A percentile compares a stretch with the other conserved stretches of the same genome.
These are phyloP conservation scores for Macadamia tetraphylla DNA, from an alignment of 164 flowering plant species.

Conservation along the genomic window DNA sequence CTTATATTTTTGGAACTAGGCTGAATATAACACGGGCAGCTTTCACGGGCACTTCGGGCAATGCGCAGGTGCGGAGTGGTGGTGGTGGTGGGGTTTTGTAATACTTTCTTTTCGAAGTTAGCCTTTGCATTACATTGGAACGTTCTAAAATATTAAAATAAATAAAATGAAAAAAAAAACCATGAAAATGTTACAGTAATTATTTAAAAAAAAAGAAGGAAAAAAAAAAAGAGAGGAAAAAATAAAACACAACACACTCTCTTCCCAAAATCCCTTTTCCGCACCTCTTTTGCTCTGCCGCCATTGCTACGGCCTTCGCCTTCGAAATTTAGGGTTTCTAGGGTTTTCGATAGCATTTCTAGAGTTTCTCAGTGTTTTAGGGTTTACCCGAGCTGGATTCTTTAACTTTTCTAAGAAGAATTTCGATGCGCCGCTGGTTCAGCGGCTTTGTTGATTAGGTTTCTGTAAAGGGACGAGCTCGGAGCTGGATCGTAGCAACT, in stretches of 20 bases:
- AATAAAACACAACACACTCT: slow-evolving; percentile 7
- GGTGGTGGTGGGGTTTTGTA: not conserved
- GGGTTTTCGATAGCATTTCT: not conserved
- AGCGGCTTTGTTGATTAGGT: slow-evolving; percentile 72
- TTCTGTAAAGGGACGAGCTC: not conserved
- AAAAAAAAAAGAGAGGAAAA: not conserved
- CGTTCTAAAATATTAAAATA: not conserved
- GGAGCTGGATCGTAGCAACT: slow-evolving; percentile 2
- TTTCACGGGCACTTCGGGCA: not conserved
- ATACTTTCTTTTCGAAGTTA: no score
- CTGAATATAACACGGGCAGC: not conserved
- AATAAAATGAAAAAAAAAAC: not conserved
- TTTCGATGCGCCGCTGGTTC: slow-evolving; percentile 83
- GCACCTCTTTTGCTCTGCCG: slow-evolving; percentile 10
- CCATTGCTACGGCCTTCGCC: slow-evolving; percentile 6
- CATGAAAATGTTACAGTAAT: no score
- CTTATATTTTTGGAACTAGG: not conserved
- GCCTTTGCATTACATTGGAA: no score
- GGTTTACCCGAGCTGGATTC: slow-evolving; percentile 68
- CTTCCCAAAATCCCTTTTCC: slow-evolving; percentile 2
- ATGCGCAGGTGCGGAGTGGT: not conserved
- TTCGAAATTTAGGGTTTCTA: slow-evolving; percentile 13
- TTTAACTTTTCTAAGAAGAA: slow-evolving; percentile 32
- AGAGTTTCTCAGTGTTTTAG: slow-evolving; percentile 12
- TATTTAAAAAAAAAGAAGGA: not conserved